Conservation (phyloP, 2,329 filamentous ascomycete genomes). For the Fusarium anguioides region DNA sequence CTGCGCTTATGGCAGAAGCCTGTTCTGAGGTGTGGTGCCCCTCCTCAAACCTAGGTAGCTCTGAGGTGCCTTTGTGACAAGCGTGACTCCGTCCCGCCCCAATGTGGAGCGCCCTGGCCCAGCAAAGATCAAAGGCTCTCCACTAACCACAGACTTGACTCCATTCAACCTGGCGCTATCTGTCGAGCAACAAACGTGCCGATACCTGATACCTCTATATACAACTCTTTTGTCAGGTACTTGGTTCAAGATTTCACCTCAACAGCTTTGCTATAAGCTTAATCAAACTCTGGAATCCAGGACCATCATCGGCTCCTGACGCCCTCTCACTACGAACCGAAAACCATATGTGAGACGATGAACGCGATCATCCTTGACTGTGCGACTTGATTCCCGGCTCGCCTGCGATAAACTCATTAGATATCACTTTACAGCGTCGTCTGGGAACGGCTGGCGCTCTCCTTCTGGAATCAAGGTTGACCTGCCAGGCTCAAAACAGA, state of each 20-base stretch:
- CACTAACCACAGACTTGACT: slow-evolving; percentile 22
- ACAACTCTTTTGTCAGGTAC: slow-evolving; percentile 11
- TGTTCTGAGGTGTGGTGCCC: not conserved
- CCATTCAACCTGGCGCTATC: slow-evolving; percentile 31
- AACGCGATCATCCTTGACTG: slow-evolving; percentile 23
- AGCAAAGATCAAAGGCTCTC: slow-evolving; percentile 13
- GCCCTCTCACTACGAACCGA: slow-evolving; percentile 9
- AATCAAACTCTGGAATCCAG: not conserved
- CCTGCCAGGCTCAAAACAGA: slow-evolving; percentile 8
- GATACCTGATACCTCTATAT: slow-evolving; percentile 10
- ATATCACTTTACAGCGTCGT: slow-evolving; percentile 14
- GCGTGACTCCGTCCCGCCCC: slow-evolving; percentile 23
- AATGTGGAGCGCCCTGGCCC: slow-evolving; percentile 28
- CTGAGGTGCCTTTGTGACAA: slow-evolving; percentile 2
- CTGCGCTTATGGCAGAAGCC: slow-evolving; percentile 7
- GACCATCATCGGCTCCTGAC: not conserved
- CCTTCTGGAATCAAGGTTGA: not conserved
- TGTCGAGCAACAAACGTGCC: slow-evolving; percentile 23
- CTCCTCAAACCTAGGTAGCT: slow-evolving; percentile 1
- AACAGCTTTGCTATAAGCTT: not conserved
- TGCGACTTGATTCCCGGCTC: slow-evolving; percentile 31
- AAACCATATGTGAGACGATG: slow-evolving; percentile 15
- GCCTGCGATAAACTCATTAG: slow-evolving; percentile 28
- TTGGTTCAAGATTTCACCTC: slow-evolving; percentile 1
- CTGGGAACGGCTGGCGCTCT: slow-evolving; percentile 1